These are phyloP conservation scores for Boletus pseudopeckii DNA, from an alignment of 768 basidiomycete genomes.

Conservation along the genomic window DNA sequence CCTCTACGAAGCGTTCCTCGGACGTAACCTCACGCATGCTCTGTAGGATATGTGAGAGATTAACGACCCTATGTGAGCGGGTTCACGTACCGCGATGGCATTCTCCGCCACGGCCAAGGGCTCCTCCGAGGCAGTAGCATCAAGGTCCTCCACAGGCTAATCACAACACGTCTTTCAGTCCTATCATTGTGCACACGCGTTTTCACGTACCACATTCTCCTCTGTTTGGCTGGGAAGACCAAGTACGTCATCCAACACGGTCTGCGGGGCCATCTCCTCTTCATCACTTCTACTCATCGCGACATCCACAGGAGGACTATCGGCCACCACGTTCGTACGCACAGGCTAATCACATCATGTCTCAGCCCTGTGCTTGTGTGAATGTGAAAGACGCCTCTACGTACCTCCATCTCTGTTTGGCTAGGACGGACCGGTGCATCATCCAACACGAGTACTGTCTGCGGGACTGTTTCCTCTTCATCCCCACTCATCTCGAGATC, in stretches of 20 bases:
- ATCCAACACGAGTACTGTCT: neutral
- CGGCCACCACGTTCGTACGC: neutral
- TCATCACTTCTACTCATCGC: neutral
- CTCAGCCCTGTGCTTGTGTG: neutral
- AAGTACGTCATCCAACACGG: neutral
- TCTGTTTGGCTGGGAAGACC: neutral
- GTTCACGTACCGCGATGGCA: neutral
- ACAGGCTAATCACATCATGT: neutral
- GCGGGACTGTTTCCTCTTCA: neutral
- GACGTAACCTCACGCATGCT: neutral
- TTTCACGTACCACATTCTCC: neutral
- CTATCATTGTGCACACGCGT: neutral
- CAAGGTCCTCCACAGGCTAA: neutral
- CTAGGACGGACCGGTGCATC: neutral
- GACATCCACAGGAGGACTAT: neutral
- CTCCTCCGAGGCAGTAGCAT: neutral
- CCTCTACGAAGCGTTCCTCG: neutral
- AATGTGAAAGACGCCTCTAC: neutral
- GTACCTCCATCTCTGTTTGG: neutral
- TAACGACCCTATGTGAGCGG: neutral
- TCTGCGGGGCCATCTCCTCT: too few relatives aligned
- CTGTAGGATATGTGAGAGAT: constrained; percentile 1
- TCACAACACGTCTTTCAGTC: neutral
- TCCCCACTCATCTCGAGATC: neutral
- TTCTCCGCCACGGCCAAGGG: neutral